phyloP scores from a whole-genome alignment of 495 filamentous ascomycete genomes.

The Penicillium waksmanii region DNA sequence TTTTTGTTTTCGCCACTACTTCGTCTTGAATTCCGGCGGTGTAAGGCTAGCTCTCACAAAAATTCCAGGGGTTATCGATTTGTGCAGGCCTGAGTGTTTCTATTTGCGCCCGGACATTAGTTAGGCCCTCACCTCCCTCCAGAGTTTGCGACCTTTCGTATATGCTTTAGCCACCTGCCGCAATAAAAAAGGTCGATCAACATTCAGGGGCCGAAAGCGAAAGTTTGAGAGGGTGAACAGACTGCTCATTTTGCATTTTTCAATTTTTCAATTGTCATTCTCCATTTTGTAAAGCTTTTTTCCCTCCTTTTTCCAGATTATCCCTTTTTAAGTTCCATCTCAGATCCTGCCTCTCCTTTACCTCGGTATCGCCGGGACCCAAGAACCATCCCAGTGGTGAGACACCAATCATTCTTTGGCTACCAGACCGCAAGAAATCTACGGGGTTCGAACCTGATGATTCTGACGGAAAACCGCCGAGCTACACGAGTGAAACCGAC shows the following conservation, averaged over 20 bases:
- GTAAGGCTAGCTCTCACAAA: background rate
- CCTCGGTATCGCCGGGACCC: background rate
- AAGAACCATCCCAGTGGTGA: constrained; percentile 1
- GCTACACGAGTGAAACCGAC: background rate
- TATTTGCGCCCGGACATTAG: constrained; percentile 2
- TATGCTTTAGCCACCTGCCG: background rate
- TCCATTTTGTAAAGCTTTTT: background rate
- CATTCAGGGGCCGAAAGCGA: background rate
- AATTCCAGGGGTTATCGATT: constrained; percentile 2
- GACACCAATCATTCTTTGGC: background rate
- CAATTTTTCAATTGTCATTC: too few relatives aligned
- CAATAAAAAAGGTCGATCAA: background rate
- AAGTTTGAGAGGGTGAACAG: background rate
- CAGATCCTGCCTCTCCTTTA: background rate
- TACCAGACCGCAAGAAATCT: constrained; percentile 20
- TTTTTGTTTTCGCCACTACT: constrained; percentile 1
- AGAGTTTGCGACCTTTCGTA: background rate
- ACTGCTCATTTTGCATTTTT: background rate
- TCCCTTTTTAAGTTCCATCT: background rate
- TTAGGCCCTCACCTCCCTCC: background rate
- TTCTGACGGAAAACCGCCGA: constrained; percentile 9
- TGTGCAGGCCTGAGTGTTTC: background rate
- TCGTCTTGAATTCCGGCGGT: constrained; percentile 6
- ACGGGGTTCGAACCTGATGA: background rate
- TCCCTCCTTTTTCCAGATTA: background rate